Evolutionary conservation across 2,329 filamentous ascomycete species (phyloP), one percentile per base, ranked within the genome.

Genomic region (Gnomoniopsis sp.): DNA sequence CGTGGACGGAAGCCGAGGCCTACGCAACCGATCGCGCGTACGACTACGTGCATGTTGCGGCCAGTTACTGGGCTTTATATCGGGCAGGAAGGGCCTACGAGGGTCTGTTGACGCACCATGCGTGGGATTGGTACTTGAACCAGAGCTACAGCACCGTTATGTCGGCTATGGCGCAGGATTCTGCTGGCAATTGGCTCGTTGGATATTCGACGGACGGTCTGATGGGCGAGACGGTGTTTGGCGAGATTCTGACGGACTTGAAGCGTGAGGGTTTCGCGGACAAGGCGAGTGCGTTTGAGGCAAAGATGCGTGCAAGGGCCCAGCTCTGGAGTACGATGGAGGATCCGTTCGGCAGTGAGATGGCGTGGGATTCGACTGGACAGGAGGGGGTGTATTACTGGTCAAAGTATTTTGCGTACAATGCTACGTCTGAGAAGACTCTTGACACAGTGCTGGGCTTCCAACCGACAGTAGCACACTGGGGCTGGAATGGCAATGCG

Each of bases 401-500:
- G 82, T 72, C 77, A 6, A 78, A 76, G 75, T 79, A 84, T 64
- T 86, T 86, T 65, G 76, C 76, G 2, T 72, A 79, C 49, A 69
- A 69, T 0, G 65, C 65, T 0, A 81, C 81, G 0, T 75, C 72
- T 0, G 67, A 67, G 1, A 85, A 85, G 63, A 79, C 77, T 0
- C 72, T 86, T 49, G 74, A 79, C 57, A 80, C 77, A 22, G 81
- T 86, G 3, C 66, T 82, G 1, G 83, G 79, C 0, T 86, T 80
- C 62, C 83, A 78, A 73, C 82, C 83, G 0, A 81, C 80, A 0
- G 78, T 86, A 0, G 73, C 81, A 0, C 83, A 86, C 62, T 86
- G 84, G 84, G 84, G 80, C 2, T 86, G 79, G 79, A 84, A 86
- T 53, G 83, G 83, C 14, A 86, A 85, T 61, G 81, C 83, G 0